These are phyloP conservation scores for Tylopilus sp. DNA, from an alignment of 768 basidiomycete genomes.

Conservation along the genomic window DNA sequence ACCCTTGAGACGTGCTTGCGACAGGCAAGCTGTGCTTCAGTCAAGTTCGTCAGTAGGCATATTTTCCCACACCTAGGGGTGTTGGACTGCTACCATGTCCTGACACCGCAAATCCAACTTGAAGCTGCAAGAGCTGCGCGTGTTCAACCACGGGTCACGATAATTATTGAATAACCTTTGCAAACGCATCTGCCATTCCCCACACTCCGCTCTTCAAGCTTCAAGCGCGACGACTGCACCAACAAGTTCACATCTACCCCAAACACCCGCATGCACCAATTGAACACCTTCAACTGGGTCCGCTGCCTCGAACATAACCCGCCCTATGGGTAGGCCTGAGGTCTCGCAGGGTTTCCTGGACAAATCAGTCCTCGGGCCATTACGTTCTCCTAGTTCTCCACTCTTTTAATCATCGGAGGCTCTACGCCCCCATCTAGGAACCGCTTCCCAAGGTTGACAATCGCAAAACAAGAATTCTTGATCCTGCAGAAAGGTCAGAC, in stretches of 20 bases:
- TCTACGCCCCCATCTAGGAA: conserved; percentile 42
- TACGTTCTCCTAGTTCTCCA: conserved; percentile 47
- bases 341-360: conserved; percentile 38
- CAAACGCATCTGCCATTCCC: conserved; percentile 44
- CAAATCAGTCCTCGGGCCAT: conserved; percentile 40
- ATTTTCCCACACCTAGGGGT: too few relatives aligned
- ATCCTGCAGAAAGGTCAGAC: too few relatives aligned
- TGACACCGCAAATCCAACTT: too few relatives aligned
- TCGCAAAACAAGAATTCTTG: too few relatives aligned
- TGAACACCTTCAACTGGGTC: conserved; percentile 44
- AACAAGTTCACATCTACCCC: conserved; percentile 42
- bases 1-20: too few relatives aligned
- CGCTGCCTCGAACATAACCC: conserved; percentile 47
- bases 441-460: conserved; percentile 39
- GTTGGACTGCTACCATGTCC: too few relatives aligned
- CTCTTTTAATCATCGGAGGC: conserved; percentile 47
- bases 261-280: conserved; percentile 44
- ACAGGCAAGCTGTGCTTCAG: too few relatives aligned
- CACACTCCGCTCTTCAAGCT: conserved; percentile 42
- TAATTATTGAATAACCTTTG: conserved; percentile 45
- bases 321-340: conserved; percentile 40
- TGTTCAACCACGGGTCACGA: too few relatives aligned
- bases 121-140: too few relatives aligned
- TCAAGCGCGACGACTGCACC: conserved; percentile 44
- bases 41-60: too few relatives aligned